Conservation (phyloP, 805 yeast genomes). For the Saccharomyces cerevisiae region DNA sequence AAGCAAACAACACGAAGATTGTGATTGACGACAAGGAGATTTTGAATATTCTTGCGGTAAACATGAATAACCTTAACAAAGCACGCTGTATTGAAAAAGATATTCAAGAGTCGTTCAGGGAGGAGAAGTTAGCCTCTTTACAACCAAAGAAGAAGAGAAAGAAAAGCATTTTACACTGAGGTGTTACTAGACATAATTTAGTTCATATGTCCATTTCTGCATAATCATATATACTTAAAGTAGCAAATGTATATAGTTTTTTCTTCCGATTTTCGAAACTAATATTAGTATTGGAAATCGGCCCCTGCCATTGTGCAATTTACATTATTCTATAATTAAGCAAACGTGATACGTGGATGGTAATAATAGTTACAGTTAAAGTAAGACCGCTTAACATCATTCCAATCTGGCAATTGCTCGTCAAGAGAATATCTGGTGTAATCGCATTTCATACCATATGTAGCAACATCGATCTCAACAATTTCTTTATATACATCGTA, state of each 20-base stretch:
- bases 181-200: not conserved
- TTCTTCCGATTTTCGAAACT: not conserved
- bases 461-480: conserved; percentile 68
- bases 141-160: not conserved
- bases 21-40: conserved; percentile 24
- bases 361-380: conserved; percentile 29
- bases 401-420: conserved; percentile 25
- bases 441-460: conserved; percentile 66
- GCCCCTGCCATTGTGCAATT: not conserved
- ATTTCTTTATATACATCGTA: conserved; percentile 80
- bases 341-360: conserved; percentile 27
- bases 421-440: conserved; percentile 32
- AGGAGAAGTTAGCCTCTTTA: conserved; percentile 8
- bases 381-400: conserved; percentile 29
- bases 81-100: conserved; percentile 24
- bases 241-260: not conserved
- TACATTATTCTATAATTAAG: conserved; percentile 1
- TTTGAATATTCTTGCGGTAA: conserved; percentile 23
- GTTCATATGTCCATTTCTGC: not conserved
- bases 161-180: not conserved
- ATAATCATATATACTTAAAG: not conserved
- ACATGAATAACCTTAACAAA: conserved; percentile 21
- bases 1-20: conserved; percentile 4
- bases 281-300: too few relatives aligned
- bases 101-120: conserved; percentile 8